Evolutionary conservation across 129 eudicot species (phyloP).

Genomic region (Flaveria bidentis): DNA sequence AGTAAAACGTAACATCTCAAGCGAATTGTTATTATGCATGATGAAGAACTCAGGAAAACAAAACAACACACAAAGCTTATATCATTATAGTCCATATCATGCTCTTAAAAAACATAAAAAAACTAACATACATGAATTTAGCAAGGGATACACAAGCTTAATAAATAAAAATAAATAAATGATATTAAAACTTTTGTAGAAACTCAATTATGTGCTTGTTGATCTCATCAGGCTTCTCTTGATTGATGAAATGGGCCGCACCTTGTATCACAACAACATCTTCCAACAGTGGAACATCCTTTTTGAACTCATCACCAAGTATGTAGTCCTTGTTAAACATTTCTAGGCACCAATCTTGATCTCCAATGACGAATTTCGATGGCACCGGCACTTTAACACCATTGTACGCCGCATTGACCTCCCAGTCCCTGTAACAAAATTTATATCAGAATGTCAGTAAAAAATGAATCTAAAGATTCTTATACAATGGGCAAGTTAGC

Average conservation of each 20-base stretch:
- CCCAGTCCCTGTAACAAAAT: conserved; percentile 51
- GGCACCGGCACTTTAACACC: conserved; percentile 73
- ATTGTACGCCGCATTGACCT: conserved; percentile 53
- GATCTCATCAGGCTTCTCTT: conserved; percentile 66
- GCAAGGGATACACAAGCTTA: background rate
- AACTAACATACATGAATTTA: no score
- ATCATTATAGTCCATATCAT: no score
- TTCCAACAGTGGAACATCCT: conserved; percentile 59
- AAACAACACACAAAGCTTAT: no score
- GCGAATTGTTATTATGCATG: no score
- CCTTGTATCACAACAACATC: conserved; percentile 69
- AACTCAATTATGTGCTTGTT: conserved; percentile 37
- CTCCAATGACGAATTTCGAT: conserved; percentile 58
- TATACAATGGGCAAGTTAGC: no score
- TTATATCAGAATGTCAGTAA: no score
- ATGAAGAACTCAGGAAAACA: no score
- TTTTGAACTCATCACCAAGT: conserved; percentile 49
- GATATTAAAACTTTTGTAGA: conserved; percentile 31
- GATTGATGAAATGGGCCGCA: conserved; percentile 67
- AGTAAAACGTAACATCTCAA: no score
- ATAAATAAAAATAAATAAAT: no score
- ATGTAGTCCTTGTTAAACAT: conserved; percentile 48
- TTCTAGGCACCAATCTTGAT: conserved; percentile 51
- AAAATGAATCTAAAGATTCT: background rate
- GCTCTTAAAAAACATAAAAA: no score